Conservation (phyloP, 1,284 basidiomycete species). For the Coniferiporia sulphurascens region DNA sequence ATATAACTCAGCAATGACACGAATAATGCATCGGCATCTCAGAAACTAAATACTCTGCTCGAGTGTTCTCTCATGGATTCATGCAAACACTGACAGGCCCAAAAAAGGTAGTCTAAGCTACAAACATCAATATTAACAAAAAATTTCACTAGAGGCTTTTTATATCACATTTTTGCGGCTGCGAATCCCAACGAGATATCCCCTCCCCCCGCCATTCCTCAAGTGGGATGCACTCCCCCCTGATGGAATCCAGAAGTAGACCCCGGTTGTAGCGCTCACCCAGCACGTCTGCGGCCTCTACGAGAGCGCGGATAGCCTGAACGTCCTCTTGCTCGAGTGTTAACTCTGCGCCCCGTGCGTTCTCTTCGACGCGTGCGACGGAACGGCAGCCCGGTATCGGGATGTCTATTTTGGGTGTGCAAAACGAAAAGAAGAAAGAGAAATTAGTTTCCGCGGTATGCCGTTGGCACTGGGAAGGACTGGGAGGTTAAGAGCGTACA, state of each 20-base stretch:
- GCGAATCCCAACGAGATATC: slow-evolving; percentile 17
- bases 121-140: no score
- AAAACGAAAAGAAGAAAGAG: no score
- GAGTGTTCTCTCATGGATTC: no score
- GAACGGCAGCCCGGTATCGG: slow-evolving; percentile 16
- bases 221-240: slow-evolving; percentile 16
- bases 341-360: slow-evolving; percentile 14
- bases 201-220: slow-evolving; percentile 14
- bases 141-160: no score
- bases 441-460: neutral
- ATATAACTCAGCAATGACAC: no score
- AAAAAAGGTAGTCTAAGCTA: no score
- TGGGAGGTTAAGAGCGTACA: neutral
- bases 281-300: slow-evolving; percentile 13
- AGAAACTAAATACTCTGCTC: no score
- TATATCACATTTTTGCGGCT: neutral
- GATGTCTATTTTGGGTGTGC: slow-evolving; percentile 15
- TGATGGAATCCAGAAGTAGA: neutral
- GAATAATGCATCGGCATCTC: no score
- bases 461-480: neutral
- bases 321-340: slow-evolving; percentile 11
- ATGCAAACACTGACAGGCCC: no score
- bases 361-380: slow-evolving; percentile 16
- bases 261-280: slow-evolving; percentile 5
- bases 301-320: slow-evolving; percentile 6